These are phyloP conservation scores for Martensiomyces pterosporus DNA, from an alignment of 192 early-diverging fungal species.

Conservation along the genomic window DNA sequence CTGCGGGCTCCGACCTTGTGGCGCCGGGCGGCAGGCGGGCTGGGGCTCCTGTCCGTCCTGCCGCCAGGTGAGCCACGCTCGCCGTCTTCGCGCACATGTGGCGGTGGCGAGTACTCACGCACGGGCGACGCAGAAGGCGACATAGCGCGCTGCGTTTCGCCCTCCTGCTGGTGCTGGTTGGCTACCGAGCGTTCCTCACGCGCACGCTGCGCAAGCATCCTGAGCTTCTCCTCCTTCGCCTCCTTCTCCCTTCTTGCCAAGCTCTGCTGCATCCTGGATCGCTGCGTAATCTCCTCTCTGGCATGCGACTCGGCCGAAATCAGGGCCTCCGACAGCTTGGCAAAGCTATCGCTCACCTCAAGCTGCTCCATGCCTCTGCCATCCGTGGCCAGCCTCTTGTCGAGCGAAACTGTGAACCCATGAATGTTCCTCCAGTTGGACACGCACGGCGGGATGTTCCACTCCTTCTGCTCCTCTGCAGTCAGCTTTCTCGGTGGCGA, in stretches of 20 bases:
- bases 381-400: constrained; percentile 97
- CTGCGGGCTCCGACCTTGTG: too few relatives aligned
- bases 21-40: neutral
- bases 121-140: too few relatives aligned
- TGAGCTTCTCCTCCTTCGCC: constrained; percentile 85
- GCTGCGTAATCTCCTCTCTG: constrained; percentile 87
- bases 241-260: constrained; percentile 92
- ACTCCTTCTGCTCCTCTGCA: constrained; percentile 93
- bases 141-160: constrained; percentile 4
- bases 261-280: constrained; percentile 86
- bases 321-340: constrained; percentile 91
- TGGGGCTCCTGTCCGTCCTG: neutral
- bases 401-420: constrained; percentile 97
- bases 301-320: constrained; percentile 90
- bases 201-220: constrained; percentile 86
- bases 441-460: constrained; percentile 98
- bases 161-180: constrained; percentile 9
- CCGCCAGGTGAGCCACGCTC: too few relatives aligned
- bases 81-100: too few relatives aligned
- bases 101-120: too few relatives aligned
- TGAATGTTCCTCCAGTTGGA: constrained; percentile 99
- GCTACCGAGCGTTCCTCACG: constrained; percentile 76
- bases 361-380: constrained; percentile 92
- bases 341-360: constrained; percentile 93
- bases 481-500: constrained; percentile 96